Evolutionary conservation across 495 filamentous ascomycete genomes (phyloP), one percentile per base, ranked within the genome.

Genomic region (Talaromyces liani): DNA sequence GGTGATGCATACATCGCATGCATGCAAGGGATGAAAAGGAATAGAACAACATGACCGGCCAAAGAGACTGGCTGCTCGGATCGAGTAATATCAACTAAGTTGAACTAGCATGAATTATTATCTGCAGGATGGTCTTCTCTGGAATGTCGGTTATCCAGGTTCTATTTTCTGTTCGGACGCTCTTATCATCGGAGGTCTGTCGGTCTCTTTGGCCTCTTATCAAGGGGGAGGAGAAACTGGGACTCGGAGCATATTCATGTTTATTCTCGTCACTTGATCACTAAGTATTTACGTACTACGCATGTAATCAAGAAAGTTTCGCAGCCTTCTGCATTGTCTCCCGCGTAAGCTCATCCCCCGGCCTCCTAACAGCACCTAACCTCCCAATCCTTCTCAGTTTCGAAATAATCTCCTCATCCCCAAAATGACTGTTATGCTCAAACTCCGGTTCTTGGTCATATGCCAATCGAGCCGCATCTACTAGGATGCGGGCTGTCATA

Each of bases 401-500:
- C 62, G 74, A 77, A 67, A 97, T 91, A 70, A 93, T 82, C 14
- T 74, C 76, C 77, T 96, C 91, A 70, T 96, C 92, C 0, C 92
- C 92, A 68, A 88, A 86, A 69, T 90, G 81, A n/a, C 73, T 73
- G 69, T 92, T 91, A 68, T 92, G 87, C 71, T 88, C 89, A 77
- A 95, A 96, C 73, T 92, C 89, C 39, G 93, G 92, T 67, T 90
- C 84, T 74, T 85, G 77, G 3, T 73, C 86, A 72, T 93, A 97
- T 47, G 93, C 93, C 12, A 96, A 78, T 51, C 90, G 81, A 9
- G 93, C 92, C 3, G 88, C 87, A 73, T 97, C 93, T 3, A 96
- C 89, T 45, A 96, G 68, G 31, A 96, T 93, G 45, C 91, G 78
- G 7, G 91, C 92, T 55, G 93, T 97, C 90, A 96, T 93, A 20